Conservation (phyloP, 495 filamentous ascomycete genomes). For the Podospora tetraspora region DNA sequence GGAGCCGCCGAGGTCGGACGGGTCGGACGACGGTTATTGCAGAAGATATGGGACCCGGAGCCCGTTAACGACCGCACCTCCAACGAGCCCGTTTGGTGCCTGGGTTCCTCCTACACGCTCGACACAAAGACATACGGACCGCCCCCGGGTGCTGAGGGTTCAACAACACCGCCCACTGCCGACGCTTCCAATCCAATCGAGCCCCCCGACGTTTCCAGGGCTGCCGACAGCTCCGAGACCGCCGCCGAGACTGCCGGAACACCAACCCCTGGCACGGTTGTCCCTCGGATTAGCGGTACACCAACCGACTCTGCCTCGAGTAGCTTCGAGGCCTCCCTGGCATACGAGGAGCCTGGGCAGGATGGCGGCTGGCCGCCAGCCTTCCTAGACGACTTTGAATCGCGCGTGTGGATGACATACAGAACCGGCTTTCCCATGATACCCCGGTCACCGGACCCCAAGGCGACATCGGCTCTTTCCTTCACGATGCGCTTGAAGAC, state of each 20-base stretch:
- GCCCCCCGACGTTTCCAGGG: not conserved
- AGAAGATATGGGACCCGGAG: slow-evolving; percentile 93
- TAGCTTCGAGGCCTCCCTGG: slow-evolving; percentile 46
- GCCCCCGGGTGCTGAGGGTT: slow-evolving; percentile 12
- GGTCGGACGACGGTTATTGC: slow-evolving; percentile 68
- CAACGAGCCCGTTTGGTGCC: slow-evolving; percentile 75
- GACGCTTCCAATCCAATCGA: not conserved
- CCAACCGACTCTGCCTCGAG: slow-evolving; percentile 43
- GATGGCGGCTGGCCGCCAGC: slow-evolving; percentile 74
- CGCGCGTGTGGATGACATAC: slow-evolving; percentile 94
- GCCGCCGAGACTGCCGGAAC: not conserved
- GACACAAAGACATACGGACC: slow-evolving; percentile 27
- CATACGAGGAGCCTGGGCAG: slow-evolving; percentile 42
- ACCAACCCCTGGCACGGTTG: not conserved
- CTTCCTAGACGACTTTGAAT: slow-evolving; percentile 91
- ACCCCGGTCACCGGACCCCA: slow-evolving; percentile 65
- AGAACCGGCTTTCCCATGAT: slow-evolving; percentile 82
- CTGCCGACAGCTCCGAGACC: not conserved
- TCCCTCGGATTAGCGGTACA: slow-evolving; percentile 28
- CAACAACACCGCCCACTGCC: slow-evolving; percentile 23
- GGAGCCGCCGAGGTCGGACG: slow-evolving; percentile 32
- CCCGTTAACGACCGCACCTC: slow-evolving; percentile 73
- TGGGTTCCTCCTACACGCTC: slow-evolving; percentile 70
- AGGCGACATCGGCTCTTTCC: slow-evolving; percentile 68
- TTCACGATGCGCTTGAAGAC: slow-evolving; percentile 77